phyloP scores from a whole-genome alignment of 2,329 filamentous ascomycete species.

The Colletotrichum plurivorum region DNA sequence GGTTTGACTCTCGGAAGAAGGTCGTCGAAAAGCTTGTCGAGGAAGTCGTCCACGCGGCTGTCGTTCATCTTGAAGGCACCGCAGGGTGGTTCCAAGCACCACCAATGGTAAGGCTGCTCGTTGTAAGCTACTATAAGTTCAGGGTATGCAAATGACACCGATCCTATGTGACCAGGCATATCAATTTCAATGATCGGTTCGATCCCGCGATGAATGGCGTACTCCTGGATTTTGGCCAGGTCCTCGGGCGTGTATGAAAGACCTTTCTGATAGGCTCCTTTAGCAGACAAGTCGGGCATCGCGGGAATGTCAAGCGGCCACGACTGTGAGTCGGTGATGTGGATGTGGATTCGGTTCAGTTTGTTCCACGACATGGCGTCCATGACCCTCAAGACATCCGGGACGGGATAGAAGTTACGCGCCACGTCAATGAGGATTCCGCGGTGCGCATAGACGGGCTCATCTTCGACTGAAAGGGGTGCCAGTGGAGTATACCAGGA shows the following conservation, averaged over 20 bases:
- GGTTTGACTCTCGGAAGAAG: constrained; percentile 79
- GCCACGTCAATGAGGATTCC: constrained; percentile 86
- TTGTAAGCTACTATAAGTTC: constrained; percentile 79
- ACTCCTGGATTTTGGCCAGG: constrained; percentile 76
- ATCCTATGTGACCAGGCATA: constrained; percentile 83
- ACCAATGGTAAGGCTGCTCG: constrained; percentile 68
- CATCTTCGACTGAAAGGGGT: constrained; percentile 80
- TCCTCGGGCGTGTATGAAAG: constrained; percentile 78
- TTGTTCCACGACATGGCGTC: constrained; percentile 85
- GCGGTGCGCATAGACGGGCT: constrained; percentile 81
- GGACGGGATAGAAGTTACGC: constrained; percentile 77
- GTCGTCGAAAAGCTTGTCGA: constrained; percentile 81
- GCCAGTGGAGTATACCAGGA: constrained; percentile 78
- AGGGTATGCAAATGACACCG: constrained; percentile 76
- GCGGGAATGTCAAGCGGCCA: constrained; percentile 87
- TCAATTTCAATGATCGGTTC: constrained; percentile 84
- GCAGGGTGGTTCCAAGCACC: constrained; percentile 75
- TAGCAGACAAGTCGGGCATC: constrained; percentile 78
- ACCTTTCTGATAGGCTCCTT: constrained; percentile 79
- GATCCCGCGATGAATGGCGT: constrained; percentile 78
- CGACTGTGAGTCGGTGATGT: constrained; percentile 86
- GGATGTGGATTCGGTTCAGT: constrained; percentile 85
- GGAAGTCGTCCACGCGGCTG: constrained; percentile 76
- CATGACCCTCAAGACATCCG: constrained; percentile 80
- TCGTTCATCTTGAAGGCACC: constrained; percentile 84